Percentiles rank a stretch among this genome's conserved stretches.
These are phyloP conservation scores for Piper betle DNA, from an alignment of 164 flowering plant genomes.

Conservation along the genomic window DNA sequence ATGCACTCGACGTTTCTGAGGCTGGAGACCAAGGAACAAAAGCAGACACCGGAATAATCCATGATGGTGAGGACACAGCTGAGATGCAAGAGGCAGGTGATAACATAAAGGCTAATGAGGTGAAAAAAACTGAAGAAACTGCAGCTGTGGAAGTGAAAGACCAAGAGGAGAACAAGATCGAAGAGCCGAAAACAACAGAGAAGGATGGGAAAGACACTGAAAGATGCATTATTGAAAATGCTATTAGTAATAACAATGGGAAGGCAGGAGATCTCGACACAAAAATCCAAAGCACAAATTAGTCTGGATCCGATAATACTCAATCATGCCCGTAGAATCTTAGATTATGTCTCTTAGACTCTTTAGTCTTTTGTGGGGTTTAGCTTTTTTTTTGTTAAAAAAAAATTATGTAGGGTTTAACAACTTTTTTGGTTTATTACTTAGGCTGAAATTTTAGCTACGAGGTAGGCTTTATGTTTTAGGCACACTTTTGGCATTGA, in stretches of 20 bases:
- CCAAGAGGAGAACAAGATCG: conserved; percentile 1
- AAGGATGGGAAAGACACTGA: no score
- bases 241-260: conserved; percentile 21
- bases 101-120: neutral
- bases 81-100: conserved; percentile 1
- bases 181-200: neutral
- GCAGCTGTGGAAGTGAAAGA: neutral
- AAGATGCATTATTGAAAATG: conserved; percentile 12
- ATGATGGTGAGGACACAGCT: neutral
- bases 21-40: neutral
- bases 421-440: no score
- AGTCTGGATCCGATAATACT: conserved; percentile 6
- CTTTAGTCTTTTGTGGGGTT: no score
- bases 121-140: neutral
- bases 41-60: conserved; percentile 1
- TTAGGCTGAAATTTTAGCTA: no score
- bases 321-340: conserved; percentile 7
- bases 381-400: no score
- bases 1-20: neutral
- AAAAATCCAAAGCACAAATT: conserved; percentile 12
- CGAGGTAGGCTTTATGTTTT: no score
- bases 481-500: no score
- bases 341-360: conserved; percentile 11
- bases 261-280: conserved; percentile 5
- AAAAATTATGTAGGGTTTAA: no score